Conservation (phyloP, 495 filamentous ascomycete genomes). For the Aspergillus homomorphus region DNA sequence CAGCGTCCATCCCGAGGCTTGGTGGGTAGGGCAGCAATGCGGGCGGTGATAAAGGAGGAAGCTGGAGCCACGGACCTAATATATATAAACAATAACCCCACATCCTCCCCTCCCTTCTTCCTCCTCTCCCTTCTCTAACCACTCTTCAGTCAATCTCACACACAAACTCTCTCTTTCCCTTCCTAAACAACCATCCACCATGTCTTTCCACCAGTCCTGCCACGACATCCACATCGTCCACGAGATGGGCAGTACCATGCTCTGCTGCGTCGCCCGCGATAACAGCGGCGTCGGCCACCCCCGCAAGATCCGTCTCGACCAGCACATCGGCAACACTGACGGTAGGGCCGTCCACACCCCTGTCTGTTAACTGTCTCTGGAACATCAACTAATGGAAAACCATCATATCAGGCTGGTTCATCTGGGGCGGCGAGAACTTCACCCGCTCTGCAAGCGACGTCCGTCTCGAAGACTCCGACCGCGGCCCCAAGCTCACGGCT, state of each 20-base stretch:
- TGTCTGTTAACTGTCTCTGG: not conserved
- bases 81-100: not conserved
- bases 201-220: not conserved
- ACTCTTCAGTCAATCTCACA: not conserved
- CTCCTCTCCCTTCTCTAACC: not conserved
- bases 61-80: not conserved
- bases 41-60: not conserved
- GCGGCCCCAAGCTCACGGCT: constrained; percentile 18
- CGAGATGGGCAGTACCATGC: not conserved
- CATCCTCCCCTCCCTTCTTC: not conserved
- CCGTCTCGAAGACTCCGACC: constrained; percentile 7
- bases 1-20: not conserved
- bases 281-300: not conserved
- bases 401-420: constrained; percentile 17
- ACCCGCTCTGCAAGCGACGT: constrained; percentile 12
- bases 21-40: too few relatives aligned
- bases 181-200: not conserved
- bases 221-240: not conserved
- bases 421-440: constrained; percentile 21
- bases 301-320: not conserved
- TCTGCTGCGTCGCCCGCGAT: not conserved
- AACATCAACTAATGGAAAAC: too few relatives aligned
- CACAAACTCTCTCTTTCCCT: not conserved
- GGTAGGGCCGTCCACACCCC: not conserved
- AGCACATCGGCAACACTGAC: not conserved